Base-by-base conservation (phyloP, 305 asterid species). In the Ajuga reptans region DNA sequence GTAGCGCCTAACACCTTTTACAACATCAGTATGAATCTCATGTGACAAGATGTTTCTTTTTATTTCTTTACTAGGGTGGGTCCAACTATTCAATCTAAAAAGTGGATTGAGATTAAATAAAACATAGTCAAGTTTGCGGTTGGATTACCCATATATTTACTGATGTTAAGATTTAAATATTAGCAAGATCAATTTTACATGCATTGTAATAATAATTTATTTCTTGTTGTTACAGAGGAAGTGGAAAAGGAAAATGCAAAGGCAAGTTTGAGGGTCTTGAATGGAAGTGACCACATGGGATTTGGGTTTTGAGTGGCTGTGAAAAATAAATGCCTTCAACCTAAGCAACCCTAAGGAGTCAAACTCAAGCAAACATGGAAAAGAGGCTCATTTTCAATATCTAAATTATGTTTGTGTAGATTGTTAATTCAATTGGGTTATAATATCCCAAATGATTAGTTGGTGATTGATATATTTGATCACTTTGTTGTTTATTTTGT, bases 281-380 rank as follows among this genome's bases (percentile, higher is more conserved):
- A 50, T 18, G 68, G 64, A 74, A 80, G 69, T 73, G 74, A 79
- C 63, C 78, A 60, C 68, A 60, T 39, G 86, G 86, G 86, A 77
- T 74, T 66, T 69, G 79, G 90, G 72, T 78, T 79, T 75, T 75
- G 84, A 78, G 92, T 79, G 88, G 81, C 79, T 78, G 75, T 47
- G 72, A 61, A 75, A 55, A 77, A 71, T 74, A 78, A 73, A 58
- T 73, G 82, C 84, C 86, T 87, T 79, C 86, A 66, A 58, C 89
- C 89, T 37, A 77, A 80, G 79, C 57, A 77, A 77, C 85, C 85
- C 77, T 45, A 66, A 36, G 50, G 68, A 43, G 56, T 77, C 76
- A 82, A 79, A 56, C 77, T 80, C 64, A 63, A 76, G 76, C 81
- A 1, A 71, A 58, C 36, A 71, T n/a, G 66, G 64, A 46, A 82